phyloP scores from a whole-genome alignment of 1,284 basidiomycete genomes.

The Boletus subluridellus region DNA sequence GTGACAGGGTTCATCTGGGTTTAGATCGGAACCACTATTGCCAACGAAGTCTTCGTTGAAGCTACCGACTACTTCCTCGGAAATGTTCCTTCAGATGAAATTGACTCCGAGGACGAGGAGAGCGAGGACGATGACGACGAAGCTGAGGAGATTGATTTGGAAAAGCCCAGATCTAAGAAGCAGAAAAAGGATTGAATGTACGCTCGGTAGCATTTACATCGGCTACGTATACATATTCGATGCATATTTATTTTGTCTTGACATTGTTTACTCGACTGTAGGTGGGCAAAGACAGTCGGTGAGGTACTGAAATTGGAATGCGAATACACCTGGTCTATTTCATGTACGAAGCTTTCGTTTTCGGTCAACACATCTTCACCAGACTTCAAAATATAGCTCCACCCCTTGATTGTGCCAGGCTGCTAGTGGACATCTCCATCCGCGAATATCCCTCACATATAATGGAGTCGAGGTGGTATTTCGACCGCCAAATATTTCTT shows the following conservation, averaged over 20 bases:
- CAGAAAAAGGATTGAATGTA: constrained; percentile 52
- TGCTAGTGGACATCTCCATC: not conserved
- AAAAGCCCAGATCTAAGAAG: constrained; percentile 73
- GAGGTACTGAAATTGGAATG: not conserved
- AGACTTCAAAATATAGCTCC: not conserved
- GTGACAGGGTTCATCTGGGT: constrained; percentile 14
- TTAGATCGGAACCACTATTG: constrained; percentile 68
- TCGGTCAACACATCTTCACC: not conserved
- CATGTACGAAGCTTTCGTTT: not conserved
- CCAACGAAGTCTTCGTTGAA: constrained; percentile 73
- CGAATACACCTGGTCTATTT: not conserved
- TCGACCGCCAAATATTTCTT: not conserved
- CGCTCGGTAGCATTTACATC: constrained; percentile 13
- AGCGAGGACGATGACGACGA: constrained; percentile 66
- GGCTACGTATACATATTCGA: constrained; percentile 12
- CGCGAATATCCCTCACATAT: not conserved
- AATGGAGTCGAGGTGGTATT: not conserved
- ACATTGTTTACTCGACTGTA: constrained; percentile 9
- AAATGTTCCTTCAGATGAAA: constrained; percentile 51
- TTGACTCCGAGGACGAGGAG: constrained; percentile 62
- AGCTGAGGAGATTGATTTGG: constrained; percentile 76
- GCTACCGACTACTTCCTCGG: constrained; percentile 77
- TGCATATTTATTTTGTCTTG: constrained; percentile 33
- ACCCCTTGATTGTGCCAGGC: not conserved
- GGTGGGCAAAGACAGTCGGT: not conserved